Conservation (phyloP, 331 rosid species). For the Pyrus hybrid region DNA sequence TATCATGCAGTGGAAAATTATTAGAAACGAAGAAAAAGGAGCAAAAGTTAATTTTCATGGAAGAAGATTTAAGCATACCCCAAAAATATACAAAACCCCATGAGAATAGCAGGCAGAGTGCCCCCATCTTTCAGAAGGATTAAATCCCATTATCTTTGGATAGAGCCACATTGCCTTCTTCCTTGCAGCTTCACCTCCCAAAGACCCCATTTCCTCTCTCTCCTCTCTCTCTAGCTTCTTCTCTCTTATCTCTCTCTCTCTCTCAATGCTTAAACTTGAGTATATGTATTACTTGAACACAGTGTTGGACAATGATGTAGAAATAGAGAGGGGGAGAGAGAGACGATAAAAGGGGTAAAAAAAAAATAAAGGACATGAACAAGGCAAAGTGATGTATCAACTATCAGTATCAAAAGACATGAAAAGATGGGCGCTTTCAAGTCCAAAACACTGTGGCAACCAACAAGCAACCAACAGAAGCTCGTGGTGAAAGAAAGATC, state of each 20-base stretch:
- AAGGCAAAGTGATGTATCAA: conserved; percentile 85
- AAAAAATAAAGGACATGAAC: conserved; percentile 44
- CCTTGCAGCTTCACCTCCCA: conserved; percentile 41
- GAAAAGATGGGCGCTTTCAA: conserved; percentile 99
- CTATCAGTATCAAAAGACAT: conserved; percentile 97
- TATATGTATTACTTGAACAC: conserved; percentile 18
- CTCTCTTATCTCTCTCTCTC: not conserved
- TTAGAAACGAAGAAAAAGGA: not conserved
- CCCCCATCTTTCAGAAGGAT: conserved; percentile 98
- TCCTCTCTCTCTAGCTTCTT: not conserved
- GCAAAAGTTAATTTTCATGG: not conserved
- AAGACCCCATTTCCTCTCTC: conserved; percentile 35
- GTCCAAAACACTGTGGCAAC: conserved; percentile 73
- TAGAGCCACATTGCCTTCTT: conserved; percentile 98
- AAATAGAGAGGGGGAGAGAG: conserved; percentile 7
- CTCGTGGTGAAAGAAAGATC: conserved; percentile 54
- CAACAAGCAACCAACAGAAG: conserved; percentile 63
- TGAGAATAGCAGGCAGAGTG: conserved; percentile 78
- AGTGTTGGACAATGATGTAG: conserved; percentile 50
- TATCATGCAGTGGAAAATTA: not conserved
- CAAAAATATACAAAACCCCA: conserved; percentile 68
- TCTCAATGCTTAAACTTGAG: not conserved
- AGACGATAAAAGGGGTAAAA: conserved; percentile 46
- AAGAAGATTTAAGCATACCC: conserved; percentile 49
- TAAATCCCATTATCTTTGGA: conserved; percentile 70